Conservation (phyloP, 1,139 yeast species). For the Debaryomyces udenii region DNA sequence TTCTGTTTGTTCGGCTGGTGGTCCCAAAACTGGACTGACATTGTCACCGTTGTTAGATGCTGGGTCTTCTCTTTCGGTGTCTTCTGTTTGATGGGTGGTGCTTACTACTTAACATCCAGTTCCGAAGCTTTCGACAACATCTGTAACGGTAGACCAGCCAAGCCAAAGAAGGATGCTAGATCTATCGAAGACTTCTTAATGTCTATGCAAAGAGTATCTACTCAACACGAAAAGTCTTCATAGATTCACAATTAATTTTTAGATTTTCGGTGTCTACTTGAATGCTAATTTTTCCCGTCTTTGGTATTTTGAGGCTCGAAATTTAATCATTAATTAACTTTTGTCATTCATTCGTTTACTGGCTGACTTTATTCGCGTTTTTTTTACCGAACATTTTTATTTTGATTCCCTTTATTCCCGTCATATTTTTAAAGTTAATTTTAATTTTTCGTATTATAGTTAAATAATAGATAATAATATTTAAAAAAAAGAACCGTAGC, state of each 20-base stretch:
- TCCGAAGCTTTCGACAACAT: slow-evolving; percentile 88
- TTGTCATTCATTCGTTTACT: slow-evolving; percentile 5
- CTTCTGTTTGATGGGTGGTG: slow-evolving; percentile 96
- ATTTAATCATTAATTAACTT: slow-evolving; percentile 7
- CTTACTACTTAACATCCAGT: slow-evolving; percentile 88
- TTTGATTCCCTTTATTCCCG: slow-evolving; percentile 32
- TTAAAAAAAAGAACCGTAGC: slow-evolving; percentile 15
- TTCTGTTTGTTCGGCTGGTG: slow-evolving; percentile 96
- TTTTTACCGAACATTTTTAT: slow-evolving; percentile 18
- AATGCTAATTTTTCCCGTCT: slow-evolving; percentile 8
- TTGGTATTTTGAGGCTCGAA: background rate
- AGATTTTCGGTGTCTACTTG: slow-evolving; percentile 5
- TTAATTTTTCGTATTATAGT: slow-evolving; percentile 29
- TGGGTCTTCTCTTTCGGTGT: slow-evolving; percentile 97
- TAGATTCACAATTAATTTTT: slow-evolving; percentile 21
- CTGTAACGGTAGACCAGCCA: slow-evolving; percentile 86
- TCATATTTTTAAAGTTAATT: slow-evolving; percentile 25
- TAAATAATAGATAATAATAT: slow-evolving; percentile 34
- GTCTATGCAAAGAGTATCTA: slow-evolving; percentile 97
- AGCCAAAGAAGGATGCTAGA: slow-evolving; percentile 70
- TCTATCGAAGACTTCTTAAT: slow-evolving; percentile 93
- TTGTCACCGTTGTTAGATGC: slow-evolving; percentile 89
- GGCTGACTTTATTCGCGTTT: slow-evolving; percentile 15
- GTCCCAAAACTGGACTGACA: slow-evolving; percentile 97
- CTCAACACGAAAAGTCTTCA: slow-evolving; percentile 87